Conservation (phyloP, 108 stramenopile species). For the Nitzschia sp. region DNA sequence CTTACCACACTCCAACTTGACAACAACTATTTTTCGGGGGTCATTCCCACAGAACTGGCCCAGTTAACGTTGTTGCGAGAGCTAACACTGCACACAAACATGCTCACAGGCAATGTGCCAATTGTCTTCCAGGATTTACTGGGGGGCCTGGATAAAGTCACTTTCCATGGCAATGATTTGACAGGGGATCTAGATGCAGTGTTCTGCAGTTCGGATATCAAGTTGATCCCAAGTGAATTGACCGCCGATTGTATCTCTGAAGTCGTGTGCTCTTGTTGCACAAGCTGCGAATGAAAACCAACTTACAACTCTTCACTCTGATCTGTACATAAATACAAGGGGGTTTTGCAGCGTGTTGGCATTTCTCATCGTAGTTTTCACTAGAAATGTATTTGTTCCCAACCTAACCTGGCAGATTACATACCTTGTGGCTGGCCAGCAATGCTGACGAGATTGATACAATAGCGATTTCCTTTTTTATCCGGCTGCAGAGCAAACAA, state of each 20-base stretch:
- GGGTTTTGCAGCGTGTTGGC: too few relatives aligned
- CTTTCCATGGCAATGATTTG: neutral
- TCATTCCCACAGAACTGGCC: neutral
- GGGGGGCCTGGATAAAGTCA: neutral
- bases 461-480: constrained; percentile 80
- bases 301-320: too few relatives aligned
- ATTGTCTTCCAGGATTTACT: neutral
- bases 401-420: too few relatives aligned
- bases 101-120: neutral
- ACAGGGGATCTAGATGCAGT: constrained; percentile 1
- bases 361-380: too few relatives aligned
- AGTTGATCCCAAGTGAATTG: neutral
- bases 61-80: neutral
- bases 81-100: neutral
- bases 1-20: neutral
- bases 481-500: constrained; percentile 40
- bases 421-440: constrained; percentile 64
- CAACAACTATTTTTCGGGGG: constrained; percentile 1
- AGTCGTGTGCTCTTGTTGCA: constrained; percentile 7
- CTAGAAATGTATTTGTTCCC: too few relatives aligned
- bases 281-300: neutral
- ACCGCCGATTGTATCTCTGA: constrained; percentile 1
- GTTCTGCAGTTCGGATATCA: neutral
- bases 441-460: constrained; percentile 89
- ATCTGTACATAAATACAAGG: too few relatives aligned